Percentiles rank a stretch among this genome's conserved stretches.
These are phyloP conservation scores for Torulaspora indica DNA, from an alignment of 805 yeast genomes.

Conservation along the genomic window DNA sequence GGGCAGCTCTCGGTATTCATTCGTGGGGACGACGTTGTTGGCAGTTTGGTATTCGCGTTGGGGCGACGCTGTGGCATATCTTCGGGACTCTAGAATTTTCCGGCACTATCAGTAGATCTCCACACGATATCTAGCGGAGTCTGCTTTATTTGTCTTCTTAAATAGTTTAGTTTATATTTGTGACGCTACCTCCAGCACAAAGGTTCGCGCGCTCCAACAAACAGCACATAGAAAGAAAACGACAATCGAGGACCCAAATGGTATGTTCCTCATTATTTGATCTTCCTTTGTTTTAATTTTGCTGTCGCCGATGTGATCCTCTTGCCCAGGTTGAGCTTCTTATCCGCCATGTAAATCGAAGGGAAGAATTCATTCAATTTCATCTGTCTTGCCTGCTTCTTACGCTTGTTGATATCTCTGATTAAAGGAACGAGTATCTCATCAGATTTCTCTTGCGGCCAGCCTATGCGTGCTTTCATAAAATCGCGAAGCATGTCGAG, in stretches of 20 bases:
- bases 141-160: background rate
- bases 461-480: conserved; percentile 66
- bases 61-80: conserved; percentile 13
- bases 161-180: background rate
- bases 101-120: background rate
- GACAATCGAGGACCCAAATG: background rate
- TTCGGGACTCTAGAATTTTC: background rate
- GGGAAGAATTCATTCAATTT: conserved; percentile 68
- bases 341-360: conserved; percentile 46
- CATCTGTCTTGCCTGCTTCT: conserved; percentile 50
- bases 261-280: conserved; percentile 8
- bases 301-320: conserved; percentile 56
- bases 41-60: conserved; percentile 5
- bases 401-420: conserved; percentile 64
- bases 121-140: background rate
- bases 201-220: conserved; percentile 4
- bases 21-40: conserved; percentile 4
- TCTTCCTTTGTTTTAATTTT: conserved; percentile 38
- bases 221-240: background rate
- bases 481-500: conserved; percentile 71
- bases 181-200: background rate
- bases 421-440: conserved; percentile 83
- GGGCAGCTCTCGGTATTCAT: conserved; percentile 20
- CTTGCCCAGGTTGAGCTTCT: conserved; percentile 51
- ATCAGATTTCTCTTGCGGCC: conserved; percentile 73